phyloP scores from a whole-genome alignment of 306 rosid genomes.

The Prinsepia uniflora region DNA sequence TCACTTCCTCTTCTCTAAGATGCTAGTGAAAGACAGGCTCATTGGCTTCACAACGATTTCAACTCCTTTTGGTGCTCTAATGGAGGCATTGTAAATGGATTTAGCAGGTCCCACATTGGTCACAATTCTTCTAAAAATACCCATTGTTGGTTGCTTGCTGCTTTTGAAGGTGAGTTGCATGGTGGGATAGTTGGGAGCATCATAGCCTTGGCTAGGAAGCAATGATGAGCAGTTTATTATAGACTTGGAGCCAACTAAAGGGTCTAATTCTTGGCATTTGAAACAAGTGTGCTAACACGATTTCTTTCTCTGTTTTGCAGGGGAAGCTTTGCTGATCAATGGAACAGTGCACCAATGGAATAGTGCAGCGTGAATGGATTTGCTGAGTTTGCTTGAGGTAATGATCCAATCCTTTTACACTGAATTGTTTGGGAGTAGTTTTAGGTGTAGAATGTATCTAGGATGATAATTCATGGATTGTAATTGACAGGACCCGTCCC shows the following conservation, averaged over 20 bases:
- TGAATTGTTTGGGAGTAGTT: no score
- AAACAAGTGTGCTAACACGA: no score
- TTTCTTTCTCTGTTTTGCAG: no score
- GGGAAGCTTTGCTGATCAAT: no score
- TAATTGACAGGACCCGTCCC: no score
- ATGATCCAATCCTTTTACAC: no score
- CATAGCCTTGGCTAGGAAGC: conserved; percentile 63
- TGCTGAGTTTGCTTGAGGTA: no score
- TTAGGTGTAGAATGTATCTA: no score
- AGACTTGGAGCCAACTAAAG: conserved; percentile 43
- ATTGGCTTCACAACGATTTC: conserved; percentile 50
- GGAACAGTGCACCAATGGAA: no score
- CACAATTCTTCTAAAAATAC: conserved; percentile 54
- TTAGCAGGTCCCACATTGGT: conserved; percentile 71
- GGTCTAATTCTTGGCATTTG: conserved; percentile 6
- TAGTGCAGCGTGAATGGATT: no score
- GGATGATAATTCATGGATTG: no score
- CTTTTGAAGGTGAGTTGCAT: conserved; percentile 51
- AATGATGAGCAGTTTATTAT: conserved; percentile 55
- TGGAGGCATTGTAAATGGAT: conserved; percentile 51
- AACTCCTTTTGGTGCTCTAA: conserved; percentile 60
- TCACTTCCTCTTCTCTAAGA: conserved; percentile 48
- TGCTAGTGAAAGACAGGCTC: conserved; percentile 42
- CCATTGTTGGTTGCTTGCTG: conserved; percentile 26
- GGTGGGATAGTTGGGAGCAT: conserved; percentile 74